A percentile compares a stretch with the other conserved stretches of the same genome.
These are phyloP conservation scores for Yamadazyma sp. DNA, from an alignment of 805 yeast species.

Conservation along the genomic window DNA sequence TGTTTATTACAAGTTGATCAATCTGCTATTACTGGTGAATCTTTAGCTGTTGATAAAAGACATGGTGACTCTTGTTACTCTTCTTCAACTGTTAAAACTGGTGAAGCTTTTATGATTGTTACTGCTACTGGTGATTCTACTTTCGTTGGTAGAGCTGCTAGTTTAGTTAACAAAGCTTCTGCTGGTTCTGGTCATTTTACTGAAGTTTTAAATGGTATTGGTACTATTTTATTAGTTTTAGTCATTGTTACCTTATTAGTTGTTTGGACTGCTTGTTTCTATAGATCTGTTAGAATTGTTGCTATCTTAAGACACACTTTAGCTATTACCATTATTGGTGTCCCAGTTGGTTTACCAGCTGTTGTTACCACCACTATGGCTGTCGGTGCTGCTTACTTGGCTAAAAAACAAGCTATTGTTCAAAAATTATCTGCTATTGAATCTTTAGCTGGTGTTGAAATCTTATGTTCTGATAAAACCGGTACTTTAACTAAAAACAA, in stretches of 20 bases:
- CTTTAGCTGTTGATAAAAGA: slow-evolving; percentile 90
- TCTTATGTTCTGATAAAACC: slow-evolving; percentile 96
- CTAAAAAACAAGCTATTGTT: slow-evolving; percentile 95
- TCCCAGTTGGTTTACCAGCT: slow-evolving; percentile 98
- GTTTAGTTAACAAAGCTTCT: slow-evolving; percentile 90
- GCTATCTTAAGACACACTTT: slow-evolving; percentile 86
- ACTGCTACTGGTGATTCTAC: slow-evolving; percentile 95
- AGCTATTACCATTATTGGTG: slow-evolving; percentile 96
- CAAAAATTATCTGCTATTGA: slow-evolving; percentile 96
- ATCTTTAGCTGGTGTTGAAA: slow-evolving; percentile 96
- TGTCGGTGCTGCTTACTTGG: slow-evolving; percentile 98
- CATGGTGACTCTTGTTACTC: slow-evolving; percentile 86
- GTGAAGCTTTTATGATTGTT: slow-evolving; percentile 92
- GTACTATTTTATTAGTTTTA: slow-evolving; percentile 84
- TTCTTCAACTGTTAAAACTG: slow-evolving; percentile 92
- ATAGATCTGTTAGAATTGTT: slow-evolving; percentile 85
- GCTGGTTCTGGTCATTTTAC: slow-evolving; percentile 95
- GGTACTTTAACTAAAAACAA: slow-evolving; percentile 98
- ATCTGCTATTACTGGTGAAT: slow-evolving; percentile 97
- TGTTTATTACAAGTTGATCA: slow-evolving; percentile 89
- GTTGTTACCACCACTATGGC: slow-evolving; percentile 99
- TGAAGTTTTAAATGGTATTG: slow-evolving; percentile 96
- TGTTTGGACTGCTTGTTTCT: slow-evolving; percentile 93
- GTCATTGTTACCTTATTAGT: slow-evolving; percentile 83
- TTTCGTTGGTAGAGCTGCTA: slow-evolving; percentile 96